These are phyloP conservation scores for Vanderwaltozyma polyspora DNA, from an alignment of 805 yeast genomes.

Conservation along the genomic window DNA sequence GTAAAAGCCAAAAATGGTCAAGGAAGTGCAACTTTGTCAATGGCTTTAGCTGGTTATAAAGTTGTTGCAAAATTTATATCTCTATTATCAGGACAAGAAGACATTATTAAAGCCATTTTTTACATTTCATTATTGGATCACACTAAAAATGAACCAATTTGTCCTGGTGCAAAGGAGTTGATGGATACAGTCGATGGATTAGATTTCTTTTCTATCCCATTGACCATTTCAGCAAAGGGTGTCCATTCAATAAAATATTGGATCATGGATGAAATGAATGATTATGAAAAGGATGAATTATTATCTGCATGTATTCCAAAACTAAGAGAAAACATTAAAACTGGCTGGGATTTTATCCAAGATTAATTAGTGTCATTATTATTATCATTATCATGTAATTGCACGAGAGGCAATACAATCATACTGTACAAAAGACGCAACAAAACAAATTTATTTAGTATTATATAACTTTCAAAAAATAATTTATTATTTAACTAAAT, in stretches of 20 bases:
- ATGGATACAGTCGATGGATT: conserved; percentile 7
- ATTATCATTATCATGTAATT: no score
- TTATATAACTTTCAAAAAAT: no score
- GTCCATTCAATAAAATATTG: conserved; percentile 43
- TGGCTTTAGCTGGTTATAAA: conserved; percentile 89
- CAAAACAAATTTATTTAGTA: no score
- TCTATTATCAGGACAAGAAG: conserved; percentile 25
- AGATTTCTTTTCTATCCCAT: conserved; percentile 53
- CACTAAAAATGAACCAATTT: conserved; percentile 36
- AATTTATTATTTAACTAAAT: no score
- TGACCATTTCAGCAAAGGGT: conserved; percentile 43
- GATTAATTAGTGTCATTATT: no score
- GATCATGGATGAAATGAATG: conserved; percentile 38
- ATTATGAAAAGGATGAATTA: conserved; percentile 39
- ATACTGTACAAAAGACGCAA: no score
- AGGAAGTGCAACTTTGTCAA: conserved; percentile 90
- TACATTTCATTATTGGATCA: conserved; percentile 36
- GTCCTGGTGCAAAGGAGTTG: conserved; percentile 13
- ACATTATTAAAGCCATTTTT: conserved; percentile 39
- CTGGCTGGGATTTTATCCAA: no score
- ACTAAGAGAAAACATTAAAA: conserved; percentile 13
- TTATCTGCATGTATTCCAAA: conserved; percentile 19
- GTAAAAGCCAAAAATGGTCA: conserved; percentile 90
- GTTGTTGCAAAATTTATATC: conserved; percentile 45
- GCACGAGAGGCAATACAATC: no score